Evolutionary conservation across 805 yeast species (phyloP).

Genomic region (Cyberlindnera suaveolens): DNA sequence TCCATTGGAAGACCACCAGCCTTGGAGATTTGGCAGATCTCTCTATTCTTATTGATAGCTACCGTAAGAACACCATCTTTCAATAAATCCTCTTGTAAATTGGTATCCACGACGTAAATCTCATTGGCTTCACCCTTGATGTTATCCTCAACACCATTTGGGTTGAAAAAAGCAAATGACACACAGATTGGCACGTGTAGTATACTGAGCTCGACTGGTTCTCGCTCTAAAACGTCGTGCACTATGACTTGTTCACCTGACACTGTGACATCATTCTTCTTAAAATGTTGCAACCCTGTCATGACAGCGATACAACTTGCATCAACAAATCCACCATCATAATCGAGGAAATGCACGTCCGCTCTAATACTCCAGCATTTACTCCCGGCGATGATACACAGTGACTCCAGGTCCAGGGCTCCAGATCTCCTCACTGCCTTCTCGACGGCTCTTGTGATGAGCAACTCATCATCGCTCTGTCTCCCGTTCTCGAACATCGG

Average conservation of each 20-base stretch:
- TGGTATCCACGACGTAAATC: slow-evolving; percentile 68
- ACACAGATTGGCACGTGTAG: slow-evolving; percentile 88
- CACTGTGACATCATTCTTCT: slow-evolving; percentile 77
- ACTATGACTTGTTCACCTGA: slow-evolving; percentile 58
- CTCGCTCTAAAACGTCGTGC: slow-evolving; percentile 70
- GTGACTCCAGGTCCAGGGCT: slow-evolving; percentile 83
- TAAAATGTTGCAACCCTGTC: slow-evolving; percentile 77
- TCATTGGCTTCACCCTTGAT: slow-evolving; percentile 63
- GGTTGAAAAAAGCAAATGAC: slow-evolving; percentile 81
- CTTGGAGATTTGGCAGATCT: slow-evolving; percentile 82
- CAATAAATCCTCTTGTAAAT: slow-evolving; percentile 66
- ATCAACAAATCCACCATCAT: slow-evolving; percentile 91
- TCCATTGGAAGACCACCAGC: slow-evolving; percentile 88
- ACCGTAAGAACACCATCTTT: slow-evolving; percentile 78
- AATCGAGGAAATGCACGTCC: slow-evolving; percentile 81
- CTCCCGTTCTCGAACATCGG: slow-evolving; percentile 70
- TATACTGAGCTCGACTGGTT: slow-evolving; percentile 80
- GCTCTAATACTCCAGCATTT: slow-evolving; percentile 91
- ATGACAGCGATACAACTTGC: slow-evolving; percentile 87
- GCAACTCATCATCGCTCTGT: slow-evolving; percentile 72
- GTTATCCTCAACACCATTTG: slow-evolving; percentile 56
- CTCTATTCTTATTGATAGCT: slow-evolving; percentile 85
- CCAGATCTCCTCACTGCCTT: slow-evolving; percentile 87
- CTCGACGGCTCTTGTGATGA: slow-evolving; percentile 78
- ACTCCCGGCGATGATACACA: slow-evolving; percentile 86